Conservation (phyloP, 371 early-diverging fungal species). For the Phascolomyces articulosus region DNA sequence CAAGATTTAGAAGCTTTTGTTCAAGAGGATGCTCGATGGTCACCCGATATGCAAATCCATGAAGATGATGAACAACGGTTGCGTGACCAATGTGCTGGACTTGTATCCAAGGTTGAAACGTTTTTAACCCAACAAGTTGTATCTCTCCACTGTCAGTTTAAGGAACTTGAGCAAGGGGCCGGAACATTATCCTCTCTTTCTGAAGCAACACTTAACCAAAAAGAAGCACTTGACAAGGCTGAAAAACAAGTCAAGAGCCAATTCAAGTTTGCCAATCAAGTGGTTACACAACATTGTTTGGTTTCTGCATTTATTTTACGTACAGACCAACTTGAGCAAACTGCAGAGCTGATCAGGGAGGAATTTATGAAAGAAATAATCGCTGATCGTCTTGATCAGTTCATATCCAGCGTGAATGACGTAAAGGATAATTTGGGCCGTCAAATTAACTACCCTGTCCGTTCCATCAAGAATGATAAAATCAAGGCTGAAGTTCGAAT, state of each 20-base stretch:
- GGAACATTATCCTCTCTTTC: neutral
- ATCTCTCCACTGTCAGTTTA: neutral
- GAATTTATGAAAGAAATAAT: constrained; percentile 21
- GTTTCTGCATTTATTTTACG: constrained; percentile 21
- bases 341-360: constrained; percentile 36
- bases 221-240: constrained; percentile 18
- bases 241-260: constrained; percentile 17
- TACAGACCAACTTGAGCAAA: constrained; percentile 26
- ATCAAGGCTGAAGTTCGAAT: constrained; percentile 25
- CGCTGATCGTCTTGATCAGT: constrained; percentile 31
- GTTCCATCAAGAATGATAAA: constrained; percentile 30
- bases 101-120: neutral
- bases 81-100: neutral
- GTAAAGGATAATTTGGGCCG: constrained; percentile 23
- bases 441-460: constrained; percentile 36
- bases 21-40: constrained; percentile 46
- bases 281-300: constrained; percentile 27
- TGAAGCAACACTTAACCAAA: constrained; percentile 8
- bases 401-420: constrained; percentile 36
- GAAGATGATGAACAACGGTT: constrained; percentile 27
- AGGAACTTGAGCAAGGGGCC: neutral
- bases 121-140: neutral
- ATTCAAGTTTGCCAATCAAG: constrained; percentile 21
- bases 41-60: constrained; percentile 11
- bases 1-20: constrained; percentile 32